Evolutionary conservation across 208 protist genomes (phyloP).

Genomic region (Balamuthia mandrillaris): DNA sequence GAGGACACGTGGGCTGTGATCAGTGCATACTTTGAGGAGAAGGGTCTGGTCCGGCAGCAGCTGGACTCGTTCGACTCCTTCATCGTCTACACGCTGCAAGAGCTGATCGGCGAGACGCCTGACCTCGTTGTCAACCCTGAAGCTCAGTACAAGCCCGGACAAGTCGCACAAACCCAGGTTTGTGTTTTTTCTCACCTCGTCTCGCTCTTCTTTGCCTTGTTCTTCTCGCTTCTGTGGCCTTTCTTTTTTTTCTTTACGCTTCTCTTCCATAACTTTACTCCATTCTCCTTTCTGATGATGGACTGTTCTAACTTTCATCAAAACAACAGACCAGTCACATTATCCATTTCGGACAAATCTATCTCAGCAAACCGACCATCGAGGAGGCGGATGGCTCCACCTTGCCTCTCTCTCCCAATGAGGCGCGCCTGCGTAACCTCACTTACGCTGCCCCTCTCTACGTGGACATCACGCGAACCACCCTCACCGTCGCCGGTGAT

Average conservation of each 20-base stretch:
- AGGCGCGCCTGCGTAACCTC: conserved; percentile 73
- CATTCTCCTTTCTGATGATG: background rate
- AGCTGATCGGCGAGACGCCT: conserved; percentile 75
- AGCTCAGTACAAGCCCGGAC: conserved; percentile 49
- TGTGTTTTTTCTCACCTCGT: background rate
- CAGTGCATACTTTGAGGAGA: conserved; percentile 93
- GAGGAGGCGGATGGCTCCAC: conserved; percentile 55
- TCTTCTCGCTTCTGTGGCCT: too few relatives aligned
- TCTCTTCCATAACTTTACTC: background rate
- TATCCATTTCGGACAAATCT: conserved; percentile 72
- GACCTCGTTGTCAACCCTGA: conserved; percentile 67
- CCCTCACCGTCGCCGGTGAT: background rate
- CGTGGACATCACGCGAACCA: conserved; percentile 59
- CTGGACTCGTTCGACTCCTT: conserved; percentile 98
- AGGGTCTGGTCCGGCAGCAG: conserved; percentile 97
- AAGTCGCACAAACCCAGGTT: background rate
- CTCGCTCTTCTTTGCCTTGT: background rate
- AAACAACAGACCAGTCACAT: background rate
- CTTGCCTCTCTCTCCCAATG: conserved; percentile 82
- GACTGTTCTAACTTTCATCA: background rate
- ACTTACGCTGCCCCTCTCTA: conserved; percentile 54
- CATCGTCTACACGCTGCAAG: conserved; percentile 77
- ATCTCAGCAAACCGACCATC: conserved; percentile 66
- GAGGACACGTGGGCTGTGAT: conserved; percentile 96
- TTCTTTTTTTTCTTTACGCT: background rate